phyloP scores from a whole-genome alignment of 176 grass and related monocot genomes.

The Lolium rigidum region DNA sequence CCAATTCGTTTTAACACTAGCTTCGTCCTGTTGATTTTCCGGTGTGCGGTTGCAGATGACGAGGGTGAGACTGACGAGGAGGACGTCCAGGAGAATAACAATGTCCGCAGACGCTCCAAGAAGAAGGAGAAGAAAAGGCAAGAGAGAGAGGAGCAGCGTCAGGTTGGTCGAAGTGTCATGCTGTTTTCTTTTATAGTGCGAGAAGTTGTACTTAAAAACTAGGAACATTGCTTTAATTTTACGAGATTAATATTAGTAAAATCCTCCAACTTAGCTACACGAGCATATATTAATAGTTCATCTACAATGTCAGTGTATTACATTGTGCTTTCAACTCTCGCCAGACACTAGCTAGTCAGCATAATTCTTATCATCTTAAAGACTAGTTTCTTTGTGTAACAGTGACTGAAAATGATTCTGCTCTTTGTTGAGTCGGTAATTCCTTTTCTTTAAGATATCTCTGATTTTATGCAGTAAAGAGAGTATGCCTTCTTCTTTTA shows the following conservation, averaged over 20 bases:
- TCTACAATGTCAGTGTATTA: not conserved
- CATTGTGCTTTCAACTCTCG: not conserved
- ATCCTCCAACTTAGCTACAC: not conserved
- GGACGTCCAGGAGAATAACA: conserved; percentile 47
- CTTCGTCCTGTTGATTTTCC: not conserved
- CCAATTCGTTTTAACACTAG: not conserved
- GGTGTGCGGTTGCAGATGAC: conserved; percentile 42
- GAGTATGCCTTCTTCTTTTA: not conserved
- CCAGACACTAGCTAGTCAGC: not conserved
- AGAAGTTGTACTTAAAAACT: not conserved
- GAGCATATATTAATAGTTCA: not conserved
- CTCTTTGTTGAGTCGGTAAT: not conserved
- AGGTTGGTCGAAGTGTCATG: conserved; percentile 51
- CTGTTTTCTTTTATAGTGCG: not conserved
- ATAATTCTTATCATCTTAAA: not conserved
- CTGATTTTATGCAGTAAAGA: not conserved
- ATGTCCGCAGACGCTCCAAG: conserved; percentile 65
- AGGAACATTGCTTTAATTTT: not conserved
- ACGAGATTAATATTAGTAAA: not conserved
- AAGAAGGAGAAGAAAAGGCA: conserved; percentile 94
- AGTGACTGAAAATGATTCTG: not conserved
- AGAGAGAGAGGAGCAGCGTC: conserved; percentile 70
- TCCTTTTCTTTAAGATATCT: not conserved
- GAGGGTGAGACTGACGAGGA: conserved; percentile 66
- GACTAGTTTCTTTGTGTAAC: not conserved